Base-by-base conservation (phyloP, 495 filamentous ascomycete species). In the Tuber microsphaerosporum region DNA sequence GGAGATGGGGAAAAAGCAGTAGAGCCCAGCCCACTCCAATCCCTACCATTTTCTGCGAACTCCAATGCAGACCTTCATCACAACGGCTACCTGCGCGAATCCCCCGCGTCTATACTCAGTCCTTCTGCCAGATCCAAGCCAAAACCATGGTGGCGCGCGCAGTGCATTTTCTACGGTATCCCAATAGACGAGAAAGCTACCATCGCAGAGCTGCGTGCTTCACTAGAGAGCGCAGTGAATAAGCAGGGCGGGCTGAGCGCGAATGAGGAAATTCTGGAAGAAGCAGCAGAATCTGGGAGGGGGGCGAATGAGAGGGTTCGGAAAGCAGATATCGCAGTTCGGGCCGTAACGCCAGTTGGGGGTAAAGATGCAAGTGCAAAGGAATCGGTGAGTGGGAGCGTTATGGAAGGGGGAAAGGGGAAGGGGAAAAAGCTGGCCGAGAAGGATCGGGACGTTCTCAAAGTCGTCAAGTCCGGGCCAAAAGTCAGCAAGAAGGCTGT, bases 131-230 rank as follows among this genome's bases (percentile, higher is more conserved):
- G 56, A 12, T 75, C 73, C 17, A 74, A 70, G n/a, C 71, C 71
- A 43, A 76, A 61, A 46, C 31, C 61, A 8, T 74, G 71, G 75
- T 74, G 71, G 71, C 71, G 75, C 48, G 75, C 61, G 12, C 75
- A 76, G 70, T 74, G 72, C 12, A 65, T 71, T 9, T 65, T 71
- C 43, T 71, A 74, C 20, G 72, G 43, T 31, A 45, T 76, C 34
- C n/a, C 42, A 6, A 73, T 48, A 4, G 71, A 45, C 19, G 44
- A 26, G 41, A 70, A 45, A 41, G 43, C 43, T 16, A 74, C 75
- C 19, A 34, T 76, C 37, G 41, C 41, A 26, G 71, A 74, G 3
- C 19, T 76, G 31, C 75, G 72, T 6, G 26, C 46, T 39, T 42
- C 61, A 4, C 61, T 76, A 26, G 71, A 70, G 19, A 8, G 41